A percentile compares a stretch with the other conserved stretches of the same genome.
These are phyloP conservation scores for Aspergillus vadensis DNA, from an alignment of 2,329 filamentous ascomycete genomes.

Conservation along the genomic window DNA sequence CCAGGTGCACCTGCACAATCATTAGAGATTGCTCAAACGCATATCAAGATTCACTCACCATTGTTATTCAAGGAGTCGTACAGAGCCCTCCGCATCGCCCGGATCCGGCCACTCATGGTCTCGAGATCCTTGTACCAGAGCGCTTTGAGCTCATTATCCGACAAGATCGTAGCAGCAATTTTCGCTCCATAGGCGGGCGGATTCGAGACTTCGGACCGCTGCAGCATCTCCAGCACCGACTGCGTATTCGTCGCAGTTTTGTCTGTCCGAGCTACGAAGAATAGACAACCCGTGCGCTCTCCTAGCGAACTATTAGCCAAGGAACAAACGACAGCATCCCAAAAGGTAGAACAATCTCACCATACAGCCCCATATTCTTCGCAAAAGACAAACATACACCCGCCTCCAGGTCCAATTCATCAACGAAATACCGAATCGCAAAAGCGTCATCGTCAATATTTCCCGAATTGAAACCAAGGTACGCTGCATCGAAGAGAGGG, in stretches of 20 bases:
- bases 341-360: neutral
- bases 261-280: neutral
- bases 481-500: constrained; percentile 62
- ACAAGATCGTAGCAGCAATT: constrained; percentile 78
- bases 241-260: constrained; percentile 13
- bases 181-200: constrained; percentile 88
- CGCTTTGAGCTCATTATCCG: constrained; percentile 71
- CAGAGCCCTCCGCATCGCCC: constrained; percentile 78
- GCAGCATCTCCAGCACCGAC: constrained; percentile 18
- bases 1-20: constrained; percentile 77
- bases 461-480: constrained; percentile 33
- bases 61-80: constrained; percentile 56
- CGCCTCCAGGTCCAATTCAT: constrained; percentile 72
- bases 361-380: constrained; percentile 51
- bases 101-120: constrained; percentile 92
- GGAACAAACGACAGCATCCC: too few species aligned
- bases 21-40: constrained; percentile 33
- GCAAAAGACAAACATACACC: constrained; percentile 60
- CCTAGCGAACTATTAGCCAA: constrained; percentile 1
- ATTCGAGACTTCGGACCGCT: constrained; percentile 81
- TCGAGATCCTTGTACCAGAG: constrained; percentile 88
- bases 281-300: constrained; percentile 17
- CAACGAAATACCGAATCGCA: constrained; percentile 27
- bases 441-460: constrained; percentile 31
- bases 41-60: neutral